phyloP scores from a whole-genome alignment of 495 filamentous ascomycete genomes.

The Tuber aestivum region DNA sequence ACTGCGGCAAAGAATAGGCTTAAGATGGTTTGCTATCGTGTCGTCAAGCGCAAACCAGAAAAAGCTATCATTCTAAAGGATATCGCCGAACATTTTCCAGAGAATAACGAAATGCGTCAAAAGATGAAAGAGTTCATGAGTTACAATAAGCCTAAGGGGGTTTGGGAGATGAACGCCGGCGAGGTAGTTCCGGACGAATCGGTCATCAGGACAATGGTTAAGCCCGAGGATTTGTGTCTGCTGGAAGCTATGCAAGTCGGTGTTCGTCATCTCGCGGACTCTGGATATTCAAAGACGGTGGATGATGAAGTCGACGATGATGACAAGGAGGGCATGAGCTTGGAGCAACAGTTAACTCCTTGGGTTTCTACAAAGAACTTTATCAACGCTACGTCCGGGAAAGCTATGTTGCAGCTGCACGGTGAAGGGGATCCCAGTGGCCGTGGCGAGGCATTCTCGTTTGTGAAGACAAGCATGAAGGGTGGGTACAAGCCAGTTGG shows the following conservation, averaged over 20 bases:
- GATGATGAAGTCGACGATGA: slow-evolving; percentile 58
- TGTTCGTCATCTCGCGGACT: slow-evolving; percentile 71
- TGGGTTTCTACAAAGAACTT: slow-evolving; percentile 96
- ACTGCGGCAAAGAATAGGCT: slow-evolving; percentile 90
- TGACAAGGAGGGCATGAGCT: slow-evolving; percentile 56
- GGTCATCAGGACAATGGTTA: slow-evolving; percentile 74
- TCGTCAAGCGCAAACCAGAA: slow-evolving; percentile 67
- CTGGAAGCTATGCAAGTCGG: slow-evolving; percentile 97
- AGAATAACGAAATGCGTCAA: slow-evolving; percentile 82
- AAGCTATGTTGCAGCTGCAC: slow-evolving; percentile 93
- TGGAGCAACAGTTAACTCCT: slow-evolving; percentile 85
- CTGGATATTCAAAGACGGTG: slow-evolving; percentile 66
- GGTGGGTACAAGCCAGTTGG: slow-evolving; percentile 88
- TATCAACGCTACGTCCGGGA: slow-evolving; percentile 82
- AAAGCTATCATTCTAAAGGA: slow-evolving; percentile 64
- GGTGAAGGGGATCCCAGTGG: slow-evolving; percentile 94
- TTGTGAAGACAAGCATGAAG: slow-evolving; percentile 97
- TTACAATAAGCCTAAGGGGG: slow-evolving; percentile 59
- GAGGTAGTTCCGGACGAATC: slow-evolving; percentile 71
- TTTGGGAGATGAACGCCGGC: slow-evolving; percentile 69
- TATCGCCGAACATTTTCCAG: slow-evolving; percentile 80
- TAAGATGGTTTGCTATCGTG: slow-evolving; percentile 87
- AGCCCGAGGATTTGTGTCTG: slow-evolving; percentile 89
- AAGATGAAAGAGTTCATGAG: slow-evolving; percentile 93
- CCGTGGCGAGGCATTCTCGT: slow-evolving; percentile 86